A percentile compares a stretch with the other conserved stretches of the same genome.
phyloP scores from a whole-genome alignment of 83 land plant species.

The Thuja plicata region DNA sequence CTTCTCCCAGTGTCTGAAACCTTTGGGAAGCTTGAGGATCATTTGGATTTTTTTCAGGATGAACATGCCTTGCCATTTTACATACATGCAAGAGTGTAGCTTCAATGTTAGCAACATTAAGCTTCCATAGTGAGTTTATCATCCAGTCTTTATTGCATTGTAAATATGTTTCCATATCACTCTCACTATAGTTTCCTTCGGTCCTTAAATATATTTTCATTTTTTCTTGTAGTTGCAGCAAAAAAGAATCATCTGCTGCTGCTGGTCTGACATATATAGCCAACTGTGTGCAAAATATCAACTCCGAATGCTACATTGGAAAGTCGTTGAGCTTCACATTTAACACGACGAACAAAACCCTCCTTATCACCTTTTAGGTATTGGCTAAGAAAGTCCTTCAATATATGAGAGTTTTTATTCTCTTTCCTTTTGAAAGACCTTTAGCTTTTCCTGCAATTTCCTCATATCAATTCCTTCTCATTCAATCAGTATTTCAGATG shows the following conservation, averaged over 20 bases:
- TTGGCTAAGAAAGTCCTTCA: slow-evolving; percentile 56
- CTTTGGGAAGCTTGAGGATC: too few relatives aligned
- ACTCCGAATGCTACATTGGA: slow-evolving; percentile 63
- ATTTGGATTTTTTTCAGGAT: too few relatives aligned
- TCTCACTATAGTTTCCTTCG: slow-evolving; percentile 31
- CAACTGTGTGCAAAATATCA: slow-evolving; percentile 62
- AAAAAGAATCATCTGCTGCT: slow-evolving; percentile 62
- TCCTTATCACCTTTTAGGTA: slow-evolving; percentile 64
- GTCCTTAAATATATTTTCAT: slow-evolving; percentile 29
- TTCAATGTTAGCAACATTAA: slow-evolving; percentile 79
- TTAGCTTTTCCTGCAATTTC: too few relatives aligned
- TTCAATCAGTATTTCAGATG: too few relatives aligned
- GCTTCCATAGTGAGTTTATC: slow-evolving; percentile 66
- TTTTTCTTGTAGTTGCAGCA: slow-evolving; percentile 68
- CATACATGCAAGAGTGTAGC: slow-evolving; percentile 66
- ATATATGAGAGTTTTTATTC: slow-evolving; percentile 47
- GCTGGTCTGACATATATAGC: slow-evolving; percentile 70
- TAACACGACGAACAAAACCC: slow-evolving; percentile 50
- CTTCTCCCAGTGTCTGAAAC: too few relatives aligned
- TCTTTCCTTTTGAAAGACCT: slow-evolving; percentile 65
- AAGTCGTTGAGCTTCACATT: slow-evolving; percentile 68
- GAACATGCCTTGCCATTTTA: slow-evolving; percentile 69
- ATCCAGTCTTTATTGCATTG: slow-evolving; percentile 45
- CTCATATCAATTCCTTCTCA: too few relatives aligned
- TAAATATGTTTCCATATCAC: too few relatives aligned